A percentile compares a stretch with the other conserved stretches of the same genome.
phyloP scores from a whole-genome alignment of 768 basidiomycete genomes.

The Crassisporium funariophilum region DNA sequence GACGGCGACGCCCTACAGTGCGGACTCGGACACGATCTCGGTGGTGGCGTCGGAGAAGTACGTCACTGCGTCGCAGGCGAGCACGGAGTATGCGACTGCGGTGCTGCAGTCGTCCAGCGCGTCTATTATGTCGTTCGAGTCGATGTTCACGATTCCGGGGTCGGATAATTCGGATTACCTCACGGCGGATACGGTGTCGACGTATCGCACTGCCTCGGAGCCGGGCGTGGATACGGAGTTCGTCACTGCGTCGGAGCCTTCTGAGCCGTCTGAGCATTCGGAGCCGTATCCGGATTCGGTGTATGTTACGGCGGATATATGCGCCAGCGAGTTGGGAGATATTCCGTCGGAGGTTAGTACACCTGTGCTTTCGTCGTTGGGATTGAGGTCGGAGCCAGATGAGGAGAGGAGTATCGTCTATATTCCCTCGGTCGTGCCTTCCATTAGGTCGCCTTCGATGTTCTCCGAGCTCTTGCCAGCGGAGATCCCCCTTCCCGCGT shows the following conservation, averaged over 20 bases:
- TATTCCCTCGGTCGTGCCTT: constrained; percentile 31
- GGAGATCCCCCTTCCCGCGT: constrained; percentile 46
- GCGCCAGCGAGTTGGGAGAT: constrained; percentile 40
- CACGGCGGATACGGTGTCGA: constrained; percentile 40
- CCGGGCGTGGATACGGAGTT: constrained; percentile 31
- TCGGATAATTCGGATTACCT: constrained; percentile 38
- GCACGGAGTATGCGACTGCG: constrained; percentile 50
- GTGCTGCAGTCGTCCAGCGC: constrained; percentile 35
- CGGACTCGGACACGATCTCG: constrained; percentile 34
- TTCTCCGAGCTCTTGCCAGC: constrained; percentile 31
- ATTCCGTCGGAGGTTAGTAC: constrained; percentile 47
- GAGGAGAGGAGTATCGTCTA: constrained; percentile 22
- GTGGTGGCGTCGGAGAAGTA: constrained; percentile 41
- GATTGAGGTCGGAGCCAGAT: constrained; percentile 28
- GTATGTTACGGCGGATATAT: constrained; percentile 51
- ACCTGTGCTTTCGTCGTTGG: constrained; percentile 39
- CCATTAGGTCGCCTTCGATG: constrained; percentile 32
- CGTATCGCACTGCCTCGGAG: constrained; percentile 51
- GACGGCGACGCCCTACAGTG: constrained; percentile 37
- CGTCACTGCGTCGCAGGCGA: constrained; percentile 49
- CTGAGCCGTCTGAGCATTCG: constrained; percentile 16
- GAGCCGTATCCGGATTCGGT: constrained; percentile 35
- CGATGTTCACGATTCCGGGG: constrained; percentile 32
- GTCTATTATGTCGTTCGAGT: constrained; percentile 33
- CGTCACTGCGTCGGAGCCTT: constrained; percentile 34